Percentiles rank a stretch among this genome's conserved stretches.
phyloP scores from a whole-genome alignment of 257 asterid genomes.

The Solanum phureja region DNA sequence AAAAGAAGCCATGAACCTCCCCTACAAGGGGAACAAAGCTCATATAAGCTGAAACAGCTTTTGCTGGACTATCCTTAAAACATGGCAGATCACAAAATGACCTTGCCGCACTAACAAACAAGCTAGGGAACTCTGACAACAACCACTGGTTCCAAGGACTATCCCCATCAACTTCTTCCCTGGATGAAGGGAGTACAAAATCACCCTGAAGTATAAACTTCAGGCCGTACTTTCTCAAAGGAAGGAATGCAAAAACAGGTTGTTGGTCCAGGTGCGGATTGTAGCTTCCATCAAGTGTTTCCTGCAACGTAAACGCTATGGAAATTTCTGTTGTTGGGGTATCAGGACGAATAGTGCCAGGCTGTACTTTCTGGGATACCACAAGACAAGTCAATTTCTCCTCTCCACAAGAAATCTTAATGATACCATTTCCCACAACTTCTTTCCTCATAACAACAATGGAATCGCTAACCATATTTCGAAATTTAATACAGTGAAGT shows the following conservation, averaged over 20 bases:
- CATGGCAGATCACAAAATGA: conserved; percentile 81
- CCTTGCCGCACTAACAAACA: conserved; percentile 68
- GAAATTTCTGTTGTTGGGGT: conserved; percentile 72
- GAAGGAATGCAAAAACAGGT: conserved; percentile 97
- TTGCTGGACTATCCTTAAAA: conserved; percentile 52
- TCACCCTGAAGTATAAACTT: conserved; percentile 95
- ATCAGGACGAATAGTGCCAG: conserved; percentile 51
- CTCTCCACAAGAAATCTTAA: conserved; percentile 59
- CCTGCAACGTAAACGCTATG: conserved; percentile 73
- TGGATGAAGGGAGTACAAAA: conserved; percentile 91
- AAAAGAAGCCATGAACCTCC: conserved; percentile 90
- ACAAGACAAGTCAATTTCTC: conserved; percentile 87
- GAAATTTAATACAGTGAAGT: conserved; percentile 52
- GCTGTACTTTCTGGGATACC: conserved; percentile 51
- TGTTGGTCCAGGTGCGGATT: conserved; percentile 63
- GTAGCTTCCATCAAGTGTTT: conserved; percentile 43
- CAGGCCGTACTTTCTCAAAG: conserved; percentile 89
- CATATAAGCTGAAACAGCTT: conserved; percentile 75
- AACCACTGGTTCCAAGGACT: conserved; percentile 99
- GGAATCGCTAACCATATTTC: conserved; percentile 57
- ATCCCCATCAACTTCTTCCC: conserved; percentile 94
- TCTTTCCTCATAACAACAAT: conserved; percentile 70
- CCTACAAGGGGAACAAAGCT: conserved; percentile 80
- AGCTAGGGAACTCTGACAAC: conserved; percentile 71
- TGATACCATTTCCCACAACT: conserved; percentile 63